Evolutionary conservation across 2,329 filamentous ascomycete genomes (phyloP).

Genomic region (Aspergillus piperis): DNA sequence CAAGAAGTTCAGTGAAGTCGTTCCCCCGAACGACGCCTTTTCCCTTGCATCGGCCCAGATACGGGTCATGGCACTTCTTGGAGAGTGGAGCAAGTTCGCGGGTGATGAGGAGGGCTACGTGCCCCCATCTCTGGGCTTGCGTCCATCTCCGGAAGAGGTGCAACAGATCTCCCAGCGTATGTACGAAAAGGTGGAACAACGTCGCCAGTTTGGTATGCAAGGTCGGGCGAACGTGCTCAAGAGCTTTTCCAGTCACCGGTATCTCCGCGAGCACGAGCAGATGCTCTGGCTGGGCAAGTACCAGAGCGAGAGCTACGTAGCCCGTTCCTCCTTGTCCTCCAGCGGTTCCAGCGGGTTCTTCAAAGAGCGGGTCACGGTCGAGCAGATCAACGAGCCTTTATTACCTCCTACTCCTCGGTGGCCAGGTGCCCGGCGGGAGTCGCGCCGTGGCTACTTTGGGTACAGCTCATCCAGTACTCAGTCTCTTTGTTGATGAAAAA

Average conservation of each 20-base stretch:
- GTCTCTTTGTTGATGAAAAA: not conserved
- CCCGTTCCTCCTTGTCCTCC: slow-evolving; percentile 9
- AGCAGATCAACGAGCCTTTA: not conserved
- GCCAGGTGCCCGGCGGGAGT: not conserved
- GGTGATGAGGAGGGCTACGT: slow-evolving; percentile 46
- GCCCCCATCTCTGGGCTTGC: slow-evolving; percentile 48
- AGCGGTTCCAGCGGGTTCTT: slow-evolving; percentile 9
- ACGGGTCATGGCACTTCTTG: slow-evolving; percentile 61
- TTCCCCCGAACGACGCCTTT: slow-evolving; percentile 63
- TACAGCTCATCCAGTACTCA: slow-evolving; percentile 6
- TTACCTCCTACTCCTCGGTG: slow-evolving; percentile 1
- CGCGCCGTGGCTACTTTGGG: not conserved
- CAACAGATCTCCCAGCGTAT: slow-evolving; percentile 57
- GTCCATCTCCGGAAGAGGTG: slow-evolving; percentile 53
- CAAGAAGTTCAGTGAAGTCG: slow-evolving; percentile 60
- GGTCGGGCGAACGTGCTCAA: slow-evolving; percentile 59
- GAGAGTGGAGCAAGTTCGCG: slow-evolving; percentile 61
- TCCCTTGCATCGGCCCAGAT: slow-evolving; percentile 63
- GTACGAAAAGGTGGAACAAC: slow-evolving; percentile 59
- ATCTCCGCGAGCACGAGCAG: slow-evolving; percentile 63
- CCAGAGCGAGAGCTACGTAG: slow-evolving; percentile 18
- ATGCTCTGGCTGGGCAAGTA: slow-evolving; percentile 54
- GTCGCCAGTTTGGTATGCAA: slow-evolving; percentile 60
- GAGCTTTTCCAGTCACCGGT: slow-evolving; percentile 59
- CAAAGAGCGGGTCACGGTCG: slow-evolving; percentile 4